Evolutionary conservation across 2,329 filamentous ascomycete species (phyloP).

Genomic region (Lojkania enalia): DNA sequence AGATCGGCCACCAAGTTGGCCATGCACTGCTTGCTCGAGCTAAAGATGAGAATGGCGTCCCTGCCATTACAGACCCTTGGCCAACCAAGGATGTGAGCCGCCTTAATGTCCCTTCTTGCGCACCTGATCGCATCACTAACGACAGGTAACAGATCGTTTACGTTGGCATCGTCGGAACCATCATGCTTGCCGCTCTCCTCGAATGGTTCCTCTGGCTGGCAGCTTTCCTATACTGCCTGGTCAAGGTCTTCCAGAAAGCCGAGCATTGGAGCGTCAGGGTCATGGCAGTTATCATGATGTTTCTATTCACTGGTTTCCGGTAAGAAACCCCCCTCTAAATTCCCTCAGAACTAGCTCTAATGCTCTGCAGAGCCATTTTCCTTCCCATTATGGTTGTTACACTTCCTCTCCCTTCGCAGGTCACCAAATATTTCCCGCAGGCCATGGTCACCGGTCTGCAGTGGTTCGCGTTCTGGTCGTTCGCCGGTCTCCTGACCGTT

Average conservation of each 20-base stretch:
- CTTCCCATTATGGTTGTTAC: conserved; percentile 94
- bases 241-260: conserved; percentile 87
- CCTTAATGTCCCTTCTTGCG: neutral
- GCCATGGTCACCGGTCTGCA: conserved; percentile 73
- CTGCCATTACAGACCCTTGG: conserved; percentile 44
- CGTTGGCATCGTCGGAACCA: conserved; percentile 73
- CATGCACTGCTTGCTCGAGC: conserved; percentile 31
- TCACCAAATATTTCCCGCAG: conserved; percentile 73
- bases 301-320: conserved; percentile 76
- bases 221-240: conserved; percentile 89
- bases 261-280: conserved; percentile 82
- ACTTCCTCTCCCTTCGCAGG: conserved; percentile 73
- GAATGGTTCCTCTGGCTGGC: conserved; percentile 95
- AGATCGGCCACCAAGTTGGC: conserved; percentile 7
- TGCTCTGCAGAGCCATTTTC: conserved; percentile 76
- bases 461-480: conserved; percentile 96
- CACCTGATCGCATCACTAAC: neutral
- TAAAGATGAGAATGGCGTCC: conserved; percentile 29
- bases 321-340: conserved; percentile 45
- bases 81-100: conserved; percentile 46
- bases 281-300: conserved; percentile 73
- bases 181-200: conserved; percentile 82
- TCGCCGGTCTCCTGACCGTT: conserved; percentile 79
- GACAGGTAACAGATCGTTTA: conserved; percentile 71
- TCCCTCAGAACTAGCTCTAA: conserved; percentile 21